Conservation (phyloP, 1,284 basidiomycete species). For the Peniophora sp. region DNA sequence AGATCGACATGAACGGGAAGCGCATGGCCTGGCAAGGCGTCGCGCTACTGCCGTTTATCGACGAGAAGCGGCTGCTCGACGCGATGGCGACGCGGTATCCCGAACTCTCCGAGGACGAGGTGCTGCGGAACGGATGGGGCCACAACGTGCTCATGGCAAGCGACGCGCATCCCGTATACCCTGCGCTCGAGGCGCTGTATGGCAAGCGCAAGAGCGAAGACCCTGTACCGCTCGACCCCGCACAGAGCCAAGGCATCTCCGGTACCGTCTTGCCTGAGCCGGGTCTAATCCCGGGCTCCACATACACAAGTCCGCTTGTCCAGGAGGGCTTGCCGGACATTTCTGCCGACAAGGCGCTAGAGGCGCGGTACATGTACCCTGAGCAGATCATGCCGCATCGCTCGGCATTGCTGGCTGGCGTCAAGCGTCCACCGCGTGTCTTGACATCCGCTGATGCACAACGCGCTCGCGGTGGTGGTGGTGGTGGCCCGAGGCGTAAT, state of each 20-base stretch:
- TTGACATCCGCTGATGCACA: conserved; percentile 76
- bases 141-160: conserved; percentile 82
- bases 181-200: conserved; percentile 83
- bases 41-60: conserved; percentile 93
- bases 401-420: conserved; percentile 77
- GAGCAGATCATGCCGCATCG: conserved; percentile 80
- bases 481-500: conserved; percentile 7
- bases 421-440: conserved; percentile 50
- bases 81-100: conserved; percentile 77
- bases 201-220: conserved; percentile 78
- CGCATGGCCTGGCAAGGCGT: conserved; percentile 99
- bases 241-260: conserved; percentile 70
- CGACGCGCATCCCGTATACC: conserved; percentile 80
- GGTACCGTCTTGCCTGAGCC: conserved; percentile 82
- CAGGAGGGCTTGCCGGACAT: conserved; percentile 69
- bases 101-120: conserved; percentile 76
- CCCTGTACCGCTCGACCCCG: conserved; percentile 65
- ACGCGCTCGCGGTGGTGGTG: conserved; percentile 36
- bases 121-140: conserved; percentile 80
- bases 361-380: conserved; percentile 87
- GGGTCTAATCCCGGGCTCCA: conserved; percentile 86
- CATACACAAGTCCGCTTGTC: conserved; percentile 72
- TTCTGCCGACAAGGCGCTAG: conserved; percentile 79
- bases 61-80: conserved; percentile 73
- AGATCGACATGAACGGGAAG: conserved; percentile 99